Percentiles rank a stretch among this genome's conserved stretches.
Evolutionary conservation across 257 asterid genomes (phyloP).

Genomic region (Nicotiana tabacum): DNA sequence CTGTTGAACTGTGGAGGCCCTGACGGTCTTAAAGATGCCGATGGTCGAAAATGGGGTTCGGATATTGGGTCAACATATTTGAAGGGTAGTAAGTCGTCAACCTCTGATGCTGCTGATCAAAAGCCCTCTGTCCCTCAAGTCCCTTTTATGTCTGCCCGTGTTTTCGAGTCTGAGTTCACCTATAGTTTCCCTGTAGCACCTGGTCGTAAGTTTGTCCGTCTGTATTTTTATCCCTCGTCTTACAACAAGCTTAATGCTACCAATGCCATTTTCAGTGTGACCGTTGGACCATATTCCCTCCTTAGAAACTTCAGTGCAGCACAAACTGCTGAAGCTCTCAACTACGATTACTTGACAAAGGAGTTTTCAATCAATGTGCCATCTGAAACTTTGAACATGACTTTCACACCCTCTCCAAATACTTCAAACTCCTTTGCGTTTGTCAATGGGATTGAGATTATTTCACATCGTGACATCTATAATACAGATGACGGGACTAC

Average conservation of each 20-base stretch:
- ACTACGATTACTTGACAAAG: slow-evolving; percentile 58
- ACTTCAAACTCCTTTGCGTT: slow-evolving; percentile 54
- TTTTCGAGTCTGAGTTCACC: slow-evolving; percentile 67
- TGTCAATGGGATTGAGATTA: slow-evolving; percentile 77
- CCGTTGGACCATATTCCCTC: slow-evolving; percentile 48
- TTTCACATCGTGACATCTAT: slow-evolving; percentile 88
- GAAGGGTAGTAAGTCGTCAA: slow-evolving; percentile 35
- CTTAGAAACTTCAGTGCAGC: slow-evolving; percentile 75
- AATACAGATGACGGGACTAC: slow-evolving; percentile 35
- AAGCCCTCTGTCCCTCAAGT: slow-evolving; percentile 71
- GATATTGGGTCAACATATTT: slow-evolving; percentile 72
- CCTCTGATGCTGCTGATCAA: slow-evolving; percentile 54
- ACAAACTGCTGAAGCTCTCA: slow-evolving; percentile 55
- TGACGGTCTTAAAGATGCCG: slow-evolving; percentile 47
- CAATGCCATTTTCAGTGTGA: slow-evolving; percentile 55
- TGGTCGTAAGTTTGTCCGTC: slow-evolving; percentile 71
- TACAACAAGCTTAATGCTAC: slow-evolving; percentile 52
- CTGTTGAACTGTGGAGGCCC: slow-evolving; percentile 87
- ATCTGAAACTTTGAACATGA: slow-evolving; percentile 36
- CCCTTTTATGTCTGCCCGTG: slow-evolving; percentile 84
- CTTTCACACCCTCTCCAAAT: slow-evolving; percentile 52
- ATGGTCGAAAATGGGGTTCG: slow-evolving; percentile 69
- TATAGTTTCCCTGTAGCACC: slow-evolving; percentile 77
- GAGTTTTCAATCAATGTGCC: slow-evolving; percentile 66
- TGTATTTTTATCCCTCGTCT: slow-evolving; percentile 75